These are phyloP conservation scores for Acidomyces sp. DNA, from an alignment of 495 filamentous ascomycete species.

Conservation along the genomic window DNA sequence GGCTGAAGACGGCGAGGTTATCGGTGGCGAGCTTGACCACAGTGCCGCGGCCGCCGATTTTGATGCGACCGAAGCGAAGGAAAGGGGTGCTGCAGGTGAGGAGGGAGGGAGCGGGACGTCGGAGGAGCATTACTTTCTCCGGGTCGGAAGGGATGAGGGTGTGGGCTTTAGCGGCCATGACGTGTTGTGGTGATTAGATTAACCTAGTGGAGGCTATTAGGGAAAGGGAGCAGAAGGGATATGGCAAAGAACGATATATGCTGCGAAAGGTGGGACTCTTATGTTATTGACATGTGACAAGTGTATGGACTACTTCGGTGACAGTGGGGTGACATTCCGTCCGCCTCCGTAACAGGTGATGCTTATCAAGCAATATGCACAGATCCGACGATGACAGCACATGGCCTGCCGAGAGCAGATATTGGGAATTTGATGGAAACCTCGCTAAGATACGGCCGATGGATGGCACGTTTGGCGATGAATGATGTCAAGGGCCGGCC, in stretches of 20 bases:
- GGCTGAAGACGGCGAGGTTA: conserved; percentile 80
- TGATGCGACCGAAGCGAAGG: conserved; percentile 61
- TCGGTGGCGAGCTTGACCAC: conserved; percentile 67
- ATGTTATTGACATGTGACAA: no score
- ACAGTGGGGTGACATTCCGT: no score
- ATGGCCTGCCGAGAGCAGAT: no score
- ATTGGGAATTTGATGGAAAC: no score
- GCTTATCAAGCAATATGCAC: no score
- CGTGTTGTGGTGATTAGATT: conserved; percentile 11
- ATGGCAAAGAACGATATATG: background rate
- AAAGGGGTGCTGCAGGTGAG: conserved; percentile 78
- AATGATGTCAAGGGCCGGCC: no score
- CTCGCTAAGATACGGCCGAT: no score
- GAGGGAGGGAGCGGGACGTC: conserved; percentile 64
- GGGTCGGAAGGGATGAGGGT: conserved; percentile 52
- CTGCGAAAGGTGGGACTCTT: no score
- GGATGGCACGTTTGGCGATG: no score
- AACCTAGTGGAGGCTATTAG: background rate
- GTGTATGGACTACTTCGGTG: no score
- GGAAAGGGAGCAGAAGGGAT: background rate
- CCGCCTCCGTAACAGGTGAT: no score
- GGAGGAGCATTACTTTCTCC: conserved; percentile 72
- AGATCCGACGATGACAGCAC: no score
- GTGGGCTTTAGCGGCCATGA: conserved; percentile 30
- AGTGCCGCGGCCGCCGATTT: conserved; percentile 77